Percentiles rank a stretch among this genome's conserved stretches.
phyloP scores from a whole-genome alignment of 148 eudicot genomes.

The Chenopodium berlandieri region DNA sequence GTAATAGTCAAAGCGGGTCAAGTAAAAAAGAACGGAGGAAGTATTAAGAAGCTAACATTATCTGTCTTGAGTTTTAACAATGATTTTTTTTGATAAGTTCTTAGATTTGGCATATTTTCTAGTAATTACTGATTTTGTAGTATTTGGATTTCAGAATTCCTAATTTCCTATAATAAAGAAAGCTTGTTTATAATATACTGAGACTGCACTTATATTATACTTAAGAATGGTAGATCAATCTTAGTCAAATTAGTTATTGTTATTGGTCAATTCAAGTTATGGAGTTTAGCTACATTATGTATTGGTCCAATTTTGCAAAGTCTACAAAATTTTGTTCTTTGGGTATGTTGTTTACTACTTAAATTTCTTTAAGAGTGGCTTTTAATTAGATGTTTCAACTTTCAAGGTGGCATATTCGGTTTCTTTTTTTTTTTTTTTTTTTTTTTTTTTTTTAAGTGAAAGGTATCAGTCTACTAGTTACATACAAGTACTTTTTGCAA shows the following conservation, averaged over 20 bases:
- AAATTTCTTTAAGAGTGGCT: background rate
- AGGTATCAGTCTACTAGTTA: too few relatives aligned
- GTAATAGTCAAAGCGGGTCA: too few relatives aligned
- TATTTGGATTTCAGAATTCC: background rate
- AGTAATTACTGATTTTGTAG: background rate
- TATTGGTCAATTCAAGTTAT: too few relatives aligned
- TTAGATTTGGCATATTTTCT: background rate
- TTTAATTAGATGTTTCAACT: background rate
- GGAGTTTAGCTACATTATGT: too few relatives aligned
- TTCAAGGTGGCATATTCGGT: background rate
- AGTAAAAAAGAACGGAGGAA: too few relatives aligned
- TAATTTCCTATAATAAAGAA: background rate
- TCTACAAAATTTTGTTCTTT: too few relatives aligned
- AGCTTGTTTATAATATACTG: background rate
- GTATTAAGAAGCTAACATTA: background rate
- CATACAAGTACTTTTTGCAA: too few relatives aligned
- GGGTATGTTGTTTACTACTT: background rate
- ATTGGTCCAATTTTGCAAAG: background rate
- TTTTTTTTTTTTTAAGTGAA: too few relatives aligned
- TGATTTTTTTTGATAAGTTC: background rate
- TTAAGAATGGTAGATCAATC: too few relatives aligned
- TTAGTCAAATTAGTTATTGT: too few relatives aligned
- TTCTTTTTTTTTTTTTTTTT: too few relatives aligned
- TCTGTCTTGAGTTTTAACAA: background rate
- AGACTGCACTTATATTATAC: background rate